Percentiles rank a stretch among this genome's conserved stretches.
phyloP scores from a whole-genome alignment of 176 grass and related monocot species.

The Cocos nucifera region DNA sequence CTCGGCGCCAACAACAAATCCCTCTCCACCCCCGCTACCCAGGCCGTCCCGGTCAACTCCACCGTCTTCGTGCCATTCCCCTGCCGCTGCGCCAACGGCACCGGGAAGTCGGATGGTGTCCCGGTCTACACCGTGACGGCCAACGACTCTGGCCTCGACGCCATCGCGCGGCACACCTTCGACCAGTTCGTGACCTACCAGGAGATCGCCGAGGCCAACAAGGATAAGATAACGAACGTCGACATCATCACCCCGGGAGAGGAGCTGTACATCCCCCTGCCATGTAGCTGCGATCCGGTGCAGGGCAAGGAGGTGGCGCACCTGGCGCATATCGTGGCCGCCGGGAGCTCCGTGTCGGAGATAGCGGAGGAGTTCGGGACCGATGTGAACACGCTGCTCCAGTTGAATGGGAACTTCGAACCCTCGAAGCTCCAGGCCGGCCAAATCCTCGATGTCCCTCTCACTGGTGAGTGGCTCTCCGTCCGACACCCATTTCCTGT shows the following conservation, averaged over 20 bases:
- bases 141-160: conserved; percentile 28
- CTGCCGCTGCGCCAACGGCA: conserved; percentile 39
- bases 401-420: conserved; percentile 34
- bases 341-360: conserved; percentile 1
- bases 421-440: conserved; percentile 1
- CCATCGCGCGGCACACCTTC: conserved; percentile 35
- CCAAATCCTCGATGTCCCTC: conserved; percentile 74
- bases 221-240: conserved; percentile 11
- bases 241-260: conserved; percentile 2
- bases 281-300: conserved; percentile 70
- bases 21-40: background rate
- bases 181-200: conserved; percentile 37
- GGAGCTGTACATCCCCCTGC: conserved; percentile 56
- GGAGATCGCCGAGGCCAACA: conserved; percentile 53
- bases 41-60: background rate
- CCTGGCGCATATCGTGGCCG: conserved; percentile 39
- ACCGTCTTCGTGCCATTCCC: conserved; percentile 34
- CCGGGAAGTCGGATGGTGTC: conserved; percentile 19
- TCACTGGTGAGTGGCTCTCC: conserved; percentile 25
- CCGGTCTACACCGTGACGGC: conserved; percentile 50
- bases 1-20: conserved; percentile 37
- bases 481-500: no score
- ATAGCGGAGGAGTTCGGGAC: conserved; percentile 56
- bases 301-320: conserved; percentile 37
- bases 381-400: conserved; percentile 28